Evolutionary conservation across 768 basidiomycete genomes (phyloP).

Genomic region (Trametes coccinea): DNA sequence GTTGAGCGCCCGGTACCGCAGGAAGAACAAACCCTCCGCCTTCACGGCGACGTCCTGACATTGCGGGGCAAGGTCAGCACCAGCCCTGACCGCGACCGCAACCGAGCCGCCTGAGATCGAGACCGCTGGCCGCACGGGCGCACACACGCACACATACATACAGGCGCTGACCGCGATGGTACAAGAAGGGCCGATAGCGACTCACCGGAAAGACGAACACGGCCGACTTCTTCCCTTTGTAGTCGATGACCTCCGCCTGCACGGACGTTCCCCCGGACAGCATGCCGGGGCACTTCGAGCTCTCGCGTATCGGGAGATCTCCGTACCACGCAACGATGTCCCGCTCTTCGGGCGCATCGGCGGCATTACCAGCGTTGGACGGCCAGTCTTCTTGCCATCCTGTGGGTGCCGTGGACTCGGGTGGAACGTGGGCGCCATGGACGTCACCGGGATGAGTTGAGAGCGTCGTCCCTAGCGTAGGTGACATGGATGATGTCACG

Average conservation of each 20-base stretch:
- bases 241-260: slow-evolving; percentile 19
- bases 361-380: too few species aligned
- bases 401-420: too few species aligned
- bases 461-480: too few species aligned
- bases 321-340: slow-evolving; percentile 44
- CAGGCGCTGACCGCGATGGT: too few species aligned
- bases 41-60: slow-evolving; percentile 66
- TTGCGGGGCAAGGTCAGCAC: not conserved
- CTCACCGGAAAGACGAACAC: slow-evolving; percentile 65
- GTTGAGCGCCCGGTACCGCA: slow-evolving; percentile 70
- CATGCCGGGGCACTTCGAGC: slow-evolving; percentile 48
- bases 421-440: too few species aligned
- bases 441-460: too few species aligned
- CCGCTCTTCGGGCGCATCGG: too few species aligned
- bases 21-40: slow-evolving; percentile 61
- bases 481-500: too few species aligned
- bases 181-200: not conserved
- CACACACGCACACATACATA: too few species aligned
- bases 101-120: not conserved
- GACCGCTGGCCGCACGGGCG: too few species aligned
- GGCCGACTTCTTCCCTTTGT: slow-evolving; percentile 51
- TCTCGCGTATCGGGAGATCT: slow-evolving; percentile 45
- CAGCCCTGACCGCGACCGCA: not conserved
- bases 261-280: slow-evolving; percentile 60
- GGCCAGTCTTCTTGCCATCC: too few species aligned